Base-by-base conservation (phyloP, 2,329 filamentous ascomycete genomes). In the Scortechinia acanthostroma region DNA sequence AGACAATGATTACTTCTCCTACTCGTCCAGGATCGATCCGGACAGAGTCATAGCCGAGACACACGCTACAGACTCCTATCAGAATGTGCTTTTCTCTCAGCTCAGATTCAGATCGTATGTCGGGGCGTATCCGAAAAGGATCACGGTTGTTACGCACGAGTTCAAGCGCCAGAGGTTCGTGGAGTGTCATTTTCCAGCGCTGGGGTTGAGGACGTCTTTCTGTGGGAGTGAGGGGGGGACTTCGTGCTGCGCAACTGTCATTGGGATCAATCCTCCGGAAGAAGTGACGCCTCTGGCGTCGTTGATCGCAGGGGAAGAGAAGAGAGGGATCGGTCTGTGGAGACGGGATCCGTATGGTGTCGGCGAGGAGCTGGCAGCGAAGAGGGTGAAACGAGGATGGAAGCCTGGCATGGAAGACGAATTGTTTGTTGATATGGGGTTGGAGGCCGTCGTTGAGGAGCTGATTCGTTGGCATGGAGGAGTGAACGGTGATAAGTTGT, bases 311-410 rank as follows among this genome's bases (percentile, higher is more conserved):
- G 52, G 52, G 2, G 52, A 55, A 43, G 37, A 44, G 15, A 20
- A 47, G 14, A 42, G 57, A 33, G 66, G 65, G 4, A 60, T 63
- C 50, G 59, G 60, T 2, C 46, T 61, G 13, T 70, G 66, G 66
- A 56, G 48, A 48, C 25, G 48, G 33, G 66, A 70, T 56, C 46
- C 53, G 42, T 68, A 68, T 53, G 66, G 66, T 0, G 54, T 57
- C 42, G 56, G 59, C 4, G 14, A 44, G 4, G 51, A 59, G 15
- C 48, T 70, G 48, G 52, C 51, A 6, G 46, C 46, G 16, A 69
- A 69, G 52, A 57, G 66, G 45, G 46, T 20, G 15, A 51, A 50
- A n/a, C 53, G 66, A 22, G 66, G 66, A 6, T 70, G 66, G 67
- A 21, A 19, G 19, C 16, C 46, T 4, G 54, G 23, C 22, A n/a